phyloP scores from a whole-genome alignment of 345 rosid genomes.

The Cardiospermum halicacabum region DNA sequence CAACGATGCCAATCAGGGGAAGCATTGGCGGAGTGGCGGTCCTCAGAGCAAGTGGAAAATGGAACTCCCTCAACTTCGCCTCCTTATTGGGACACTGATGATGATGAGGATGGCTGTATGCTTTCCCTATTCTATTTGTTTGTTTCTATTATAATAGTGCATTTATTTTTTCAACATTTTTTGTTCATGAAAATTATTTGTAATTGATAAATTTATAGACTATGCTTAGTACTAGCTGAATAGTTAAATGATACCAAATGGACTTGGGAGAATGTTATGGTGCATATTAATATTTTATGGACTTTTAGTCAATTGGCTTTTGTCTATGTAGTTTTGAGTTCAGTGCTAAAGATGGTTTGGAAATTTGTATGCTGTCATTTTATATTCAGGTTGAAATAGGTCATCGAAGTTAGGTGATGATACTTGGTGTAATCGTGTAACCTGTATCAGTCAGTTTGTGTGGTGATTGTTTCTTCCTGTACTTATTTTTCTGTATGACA shows the following conservation, averaged over 20 bases:
- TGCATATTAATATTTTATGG: not conserved
- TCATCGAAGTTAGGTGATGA: not conserved
- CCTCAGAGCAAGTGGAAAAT: slow-evolving; percentile 88
- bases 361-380: too few relatives aligned
- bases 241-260: not conserved
- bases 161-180: not conserved
- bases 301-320: not conserved
- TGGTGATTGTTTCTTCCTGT: not conserved
- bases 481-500: not conserved
- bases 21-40: slow-evolving; percentile 87
- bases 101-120: slow-evolving; percentile 70
- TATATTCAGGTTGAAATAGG: not conserved
- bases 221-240: slow-evolving; percentile 1
- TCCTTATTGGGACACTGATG: slow-evolving; percentile 84
- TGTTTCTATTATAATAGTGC: not conserved
- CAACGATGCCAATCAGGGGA: slow-evolving; percentile 68
- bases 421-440: not conserved
- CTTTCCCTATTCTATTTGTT: not conserved
- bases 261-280: not conserved
- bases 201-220: not conserved
- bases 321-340: not conserved
- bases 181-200: not conserved
- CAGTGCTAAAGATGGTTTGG: not conserved
- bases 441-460: not conserved
- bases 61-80: slow-evolving; percentile 88